These are phyloP conservation scores for Candida railenensis DNA, from an alignment of 805 yeast genomes.

Conservation along the genomic window DNA sequence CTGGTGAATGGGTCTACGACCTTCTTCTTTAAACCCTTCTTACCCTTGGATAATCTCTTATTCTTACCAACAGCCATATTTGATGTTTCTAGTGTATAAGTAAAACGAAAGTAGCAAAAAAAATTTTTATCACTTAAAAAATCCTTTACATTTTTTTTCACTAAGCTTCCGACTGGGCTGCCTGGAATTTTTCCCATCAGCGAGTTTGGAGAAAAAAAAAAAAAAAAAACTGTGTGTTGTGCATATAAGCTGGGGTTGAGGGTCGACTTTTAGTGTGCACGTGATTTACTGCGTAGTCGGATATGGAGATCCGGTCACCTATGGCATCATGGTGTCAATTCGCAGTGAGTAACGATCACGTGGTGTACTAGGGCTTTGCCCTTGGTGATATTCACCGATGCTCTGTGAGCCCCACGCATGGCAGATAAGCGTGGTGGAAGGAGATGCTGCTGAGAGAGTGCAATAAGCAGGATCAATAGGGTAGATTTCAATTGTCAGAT, in stretches of 20 bases:
- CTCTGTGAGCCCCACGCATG: too few species aligned
- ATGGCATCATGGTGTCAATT: too few species aligned
- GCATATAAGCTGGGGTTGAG: not conserved
- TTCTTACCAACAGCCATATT: constrained; percentile 84
- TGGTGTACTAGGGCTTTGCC: too few species aligned
- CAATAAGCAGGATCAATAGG: too few species aligned
- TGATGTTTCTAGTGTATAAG: constrained; percentile 3
- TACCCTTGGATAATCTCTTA: constrained; percentile 78
- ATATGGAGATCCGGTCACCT: not conserved
- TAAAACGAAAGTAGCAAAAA: not conserved
- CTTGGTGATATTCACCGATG: too few species aligned
- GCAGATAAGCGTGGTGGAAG: too few species aligned
- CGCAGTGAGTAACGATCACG: too few species aligned
- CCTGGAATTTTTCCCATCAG: not conserved
- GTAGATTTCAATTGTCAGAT: too few species aligned
- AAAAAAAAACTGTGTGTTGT: not conserved
- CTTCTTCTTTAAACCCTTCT: constrained; percentile 97
- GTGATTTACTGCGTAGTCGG: not conserved
- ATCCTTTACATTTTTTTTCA: not conserved
- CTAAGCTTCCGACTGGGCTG: not conserved
- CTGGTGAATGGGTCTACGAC: constrained; percentile 97
- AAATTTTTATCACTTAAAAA: not conserved
- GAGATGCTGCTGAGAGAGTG: too few species aligned
- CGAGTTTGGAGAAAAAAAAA: not conserved
- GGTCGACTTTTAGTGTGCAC: not conserved